phyloP scores from a whole-genome alignment of 352 stramenopile species.

The Phytophthora fragariaefolia region DNA sequence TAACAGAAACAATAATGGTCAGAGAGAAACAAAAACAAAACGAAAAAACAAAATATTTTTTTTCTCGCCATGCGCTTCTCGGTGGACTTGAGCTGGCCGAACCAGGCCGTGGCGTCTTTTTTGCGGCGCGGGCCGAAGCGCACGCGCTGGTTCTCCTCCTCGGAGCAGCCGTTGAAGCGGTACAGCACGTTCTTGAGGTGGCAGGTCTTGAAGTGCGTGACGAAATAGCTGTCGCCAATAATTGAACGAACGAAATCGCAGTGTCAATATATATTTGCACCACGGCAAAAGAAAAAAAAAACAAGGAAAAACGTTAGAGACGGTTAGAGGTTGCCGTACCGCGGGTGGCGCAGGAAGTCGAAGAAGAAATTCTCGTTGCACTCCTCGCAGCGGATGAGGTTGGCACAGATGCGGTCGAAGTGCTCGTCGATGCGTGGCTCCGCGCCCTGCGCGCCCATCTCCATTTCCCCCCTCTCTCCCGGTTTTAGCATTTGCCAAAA shows the following conservation, averaged over 20 bases:
- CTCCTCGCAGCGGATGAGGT: conserved; percentile 82
- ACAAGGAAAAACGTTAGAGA: background rate
- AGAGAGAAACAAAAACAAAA: conserved; percentile 1
- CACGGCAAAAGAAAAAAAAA: background rate
- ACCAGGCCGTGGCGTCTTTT: conserved; percentile 75
- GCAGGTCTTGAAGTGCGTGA: conserved; percentile 82
- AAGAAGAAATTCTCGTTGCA: conserved; percentile 88
- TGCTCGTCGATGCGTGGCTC: conserved; percentile 58
- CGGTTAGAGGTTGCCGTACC: conserved; percentile 32
- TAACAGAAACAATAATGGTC: conserved; percentile 1
- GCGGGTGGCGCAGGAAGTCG: conserved; percentile 75
- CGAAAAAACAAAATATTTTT: background rate
- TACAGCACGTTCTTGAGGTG: conserved; percentile 84
- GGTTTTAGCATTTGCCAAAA: background rate
- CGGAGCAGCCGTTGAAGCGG: conserved; percentile 74
- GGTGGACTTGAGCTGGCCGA: conserved; percentile 83
- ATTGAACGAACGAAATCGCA: conserved; percentile 1
- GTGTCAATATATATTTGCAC: conserved; percentile 11
- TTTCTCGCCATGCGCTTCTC: conserved; percentile 76
- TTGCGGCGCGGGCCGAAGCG: conserved; percentile 75
- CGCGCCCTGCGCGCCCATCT: background rate
- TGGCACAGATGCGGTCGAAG: conserved; percentile 65
- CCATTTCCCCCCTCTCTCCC: background rate
- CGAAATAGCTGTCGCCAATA: conserved; percentile 63
- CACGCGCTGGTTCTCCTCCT: conserved; percentile 79